A percentile compares a stretch with the other conserved stretches of the same genome.
phyloP scores from a whole-genome alignment of 2,329 filamentous ascomycete genomes.

The Boeremia exigua region DNA sequence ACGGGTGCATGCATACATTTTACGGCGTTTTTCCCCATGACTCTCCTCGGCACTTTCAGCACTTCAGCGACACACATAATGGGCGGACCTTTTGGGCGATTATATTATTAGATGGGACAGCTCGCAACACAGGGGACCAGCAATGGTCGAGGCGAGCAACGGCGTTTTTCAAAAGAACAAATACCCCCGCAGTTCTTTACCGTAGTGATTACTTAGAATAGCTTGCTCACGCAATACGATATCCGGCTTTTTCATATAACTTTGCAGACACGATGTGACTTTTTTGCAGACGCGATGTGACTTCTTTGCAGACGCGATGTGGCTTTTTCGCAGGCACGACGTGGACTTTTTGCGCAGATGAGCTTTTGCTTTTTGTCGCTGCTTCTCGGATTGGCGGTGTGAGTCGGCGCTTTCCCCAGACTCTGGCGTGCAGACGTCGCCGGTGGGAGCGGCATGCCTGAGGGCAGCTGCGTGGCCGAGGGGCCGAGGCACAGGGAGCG shows the following conservation, averaged over 20 bases:
- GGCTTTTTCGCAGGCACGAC: too few relatives aligned
- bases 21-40: slow-evolving; percentile 8
- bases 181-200: slow-evolving; percentile 30
- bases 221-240: slow-evolving; percentile 24
- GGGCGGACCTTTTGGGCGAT: slow-evolving; percentile 4
- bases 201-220: slow-evolving; percentile 15
- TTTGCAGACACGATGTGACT: background rate
- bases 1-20: slow-evolving; percentile 14
- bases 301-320: too few relatives aligned
- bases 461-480: too few relatives aligned
- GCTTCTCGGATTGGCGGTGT: background rate
- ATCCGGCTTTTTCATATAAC: slow-evolving; percentile 6
- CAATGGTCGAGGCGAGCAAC: slow-evolving; percentile 27
- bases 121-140: slow-evolving; percentile 21
- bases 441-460: too few relatives aligned
- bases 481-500: background rate
- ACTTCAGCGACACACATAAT: slow-evolving; percentile 11
- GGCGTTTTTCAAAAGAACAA: slow-evolving; percentile 34
- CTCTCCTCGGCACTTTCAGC: background rate
- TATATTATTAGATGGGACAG: slow-evolving; percentile 28
- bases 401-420: slow-evolving; percentile 5
- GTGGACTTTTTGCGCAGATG: too few relatives aligned
- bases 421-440: background rate
- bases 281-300: too few relatives aligned
- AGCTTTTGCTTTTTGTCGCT: too few relatives aligned